Conservation (phyloP, 176 grass and related monocot genomes). For the Oryza coarctata region DNA sequence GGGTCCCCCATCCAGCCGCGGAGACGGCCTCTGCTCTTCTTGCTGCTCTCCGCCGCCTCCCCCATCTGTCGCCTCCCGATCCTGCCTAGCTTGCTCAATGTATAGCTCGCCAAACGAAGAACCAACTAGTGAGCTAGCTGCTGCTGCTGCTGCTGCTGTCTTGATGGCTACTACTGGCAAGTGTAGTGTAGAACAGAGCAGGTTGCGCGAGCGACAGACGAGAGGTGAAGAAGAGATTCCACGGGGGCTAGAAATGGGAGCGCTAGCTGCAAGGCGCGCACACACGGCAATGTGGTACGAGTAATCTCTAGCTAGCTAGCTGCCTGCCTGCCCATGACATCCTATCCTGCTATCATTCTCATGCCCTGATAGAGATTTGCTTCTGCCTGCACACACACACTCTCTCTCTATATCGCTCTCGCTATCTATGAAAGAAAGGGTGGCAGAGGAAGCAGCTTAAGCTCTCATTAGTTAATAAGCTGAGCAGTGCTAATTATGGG, state of each 20-base stretch:
- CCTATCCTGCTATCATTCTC: not conserved
- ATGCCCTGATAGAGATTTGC: conserved; percentile 16
- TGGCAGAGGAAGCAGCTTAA: not conserved
- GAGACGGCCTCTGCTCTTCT: conserved; percentile 32
- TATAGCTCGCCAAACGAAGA: not conserved
- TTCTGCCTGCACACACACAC: not conserved
- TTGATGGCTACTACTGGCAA: not conserved
- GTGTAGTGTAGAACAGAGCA: not conserved
- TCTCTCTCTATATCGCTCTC: not conserved
- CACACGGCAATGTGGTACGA: conserved; percentile 19
- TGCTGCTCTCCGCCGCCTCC: conserved; percentile 22
- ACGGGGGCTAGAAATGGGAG: conserved; percentile 20
- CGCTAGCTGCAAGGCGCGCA: conserved; percentile 18
- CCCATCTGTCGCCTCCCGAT: not conserved
- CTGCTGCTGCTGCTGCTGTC: not conserved
- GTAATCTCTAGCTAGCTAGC: conserved; percentile 16
- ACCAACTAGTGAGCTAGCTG: not conserved
- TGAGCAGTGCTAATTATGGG: not conserved
- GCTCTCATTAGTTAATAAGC: too few species aligned
- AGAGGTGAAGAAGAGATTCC: conserved; percentile 17
- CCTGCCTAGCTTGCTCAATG: not conserved
- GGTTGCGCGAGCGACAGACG: not conserved
- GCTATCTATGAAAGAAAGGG: conserved; percentile 11
- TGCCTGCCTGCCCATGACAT: conserved; percentile 27
- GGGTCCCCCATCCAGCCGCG: conserved; percentile 37